These are phyloP conservation scores for Malus hybrid DNA, from an alignment of 331 rosid genomes.

Conservation along the genomic window DNA sequence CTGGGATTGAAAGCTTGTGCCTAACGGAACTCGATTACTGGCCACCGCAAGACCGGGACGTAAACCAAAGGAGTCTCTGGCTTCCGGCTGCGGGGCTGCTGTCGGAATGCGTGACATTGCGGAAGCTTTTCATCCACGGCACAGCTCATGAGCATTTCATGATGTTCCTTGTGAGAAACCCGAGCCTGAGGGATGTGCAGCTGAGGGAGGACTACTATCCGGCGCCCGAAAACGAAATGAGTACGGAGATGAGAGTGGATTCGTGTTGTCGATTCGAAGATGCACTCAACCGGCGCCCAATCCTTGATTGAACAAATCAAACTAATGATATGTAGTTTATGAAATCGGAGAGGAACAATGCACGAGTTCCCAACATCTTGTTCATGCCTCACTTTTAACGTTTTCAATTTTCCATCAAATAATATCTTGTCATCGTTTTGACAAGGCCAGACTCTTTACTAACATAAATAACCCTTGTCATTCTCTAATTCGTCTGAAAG, in stretches of 20 bases:
- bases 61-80: constrained; percentile 73
- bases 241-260: constrained; percentile 83
- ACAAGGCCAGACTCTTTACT: background rate
- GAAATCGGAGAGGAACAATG: background rate
- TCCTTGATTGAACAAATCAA: constrained; percentile 37
- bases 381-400: background rate
- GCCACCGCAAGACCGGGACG: constrained; percentile 86
- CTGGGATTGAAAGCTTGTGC: constrained; percentile 47
- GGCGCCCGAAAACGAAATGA: constrained; percentile 84
- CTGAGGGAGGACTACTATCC: constrained; percentile 79
- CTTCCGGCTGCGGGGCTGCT: constrained; percentile 80
- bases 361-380: background rate
- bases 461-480: no score
- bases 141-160: constrained; percentile 81
- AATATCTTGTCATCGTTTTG: background rate
- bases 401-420: background rate
- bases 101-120: constrained; percentile 49
- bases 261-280: constrained; percentile 90
- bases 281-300: constrained; percentile 51
- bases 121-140: constrained; percentile 93
- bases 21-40: constrained; percentile 79
- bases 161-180: constrained; percentile 49
- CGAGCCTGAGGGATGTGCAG: constrained; percentile 59
- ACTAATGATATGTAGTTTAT: background rate
- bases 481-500: no score